Conservation (phyloP, 352 stramenopile genomes). For the Pythium biforme region DNA sequence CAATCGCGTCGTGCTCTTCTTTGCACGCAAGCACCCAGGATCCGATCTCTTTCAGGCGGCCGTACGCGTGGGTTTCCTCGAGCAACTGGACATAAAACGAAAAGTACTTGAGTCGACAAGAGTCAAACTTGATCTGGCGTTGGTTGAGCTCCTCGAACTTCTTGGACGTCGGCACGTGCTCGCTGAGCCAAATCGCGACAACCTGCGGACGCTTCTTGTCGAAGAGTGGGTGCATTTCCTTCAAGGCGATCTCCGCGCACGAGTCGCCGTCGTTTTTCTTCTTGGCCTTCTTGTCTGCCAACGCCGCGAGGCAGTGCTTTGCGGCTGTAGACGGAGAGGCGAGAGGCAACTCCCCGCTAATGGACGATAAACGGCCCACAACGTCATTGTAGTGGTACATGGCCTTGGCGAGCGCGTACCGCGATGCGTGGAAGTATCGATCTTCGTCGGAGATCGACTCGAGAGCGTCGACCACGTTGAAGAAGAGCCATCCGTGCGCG, state of each 20-base stretch:
- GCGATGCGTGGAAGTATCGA: slow-evolving; percentile 77
- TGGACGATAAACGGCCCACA: slow-evolving; percentile 15
- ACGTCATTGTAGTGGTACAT: slow-evolving; percentile 53
- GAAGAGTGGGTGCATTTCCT: slow-evolving; percentile 35
- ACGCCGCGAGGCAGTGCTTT: slow-evolving; percentile 2
- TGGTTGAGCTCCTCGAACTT: slow-evolving; percentile 84
- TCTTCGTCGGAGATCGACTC: slow-evolving; percentile 78
- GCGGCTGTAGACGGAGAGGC: neutral
- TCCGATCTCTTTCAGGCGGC: slow-evolving; percentile 61
- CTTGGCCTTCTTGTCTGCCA: slow-evolving; percentile 11
- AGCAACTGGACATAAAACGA: slow-evolving; percentile 60
- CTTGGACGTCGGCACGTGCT: slow-evolving; percentile 65
- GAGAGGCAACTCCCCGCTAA: neutral
- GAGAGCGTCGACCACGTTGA: slow-evolving; percentile 74
- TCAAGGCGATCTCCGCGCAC: slow-evolving; percentile 20
- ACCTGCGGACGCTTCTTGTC: slow-evolving; percentile 37
- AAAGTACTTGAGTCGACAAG: slow-evolving; percentile 76
- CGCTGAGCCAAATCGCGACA: slow-evolving; percentile 65
- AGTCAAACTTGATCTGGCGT: slow-evolving; percentile 79
- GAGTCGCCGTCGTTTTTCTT: slow-evolving; percentile 19
- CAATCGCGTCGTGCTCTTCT: slow-evolving; percentile 81
- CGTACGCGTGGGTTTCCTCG: slow-evolving; percentile 50
- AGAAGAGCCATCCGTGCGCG: slow-evolving; percentile 39
- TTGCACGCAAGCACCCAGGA: slow-evolving; percentile 76
- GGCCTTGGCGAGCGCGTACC: slow-evolving; percentile 52